These are phyloP conservation scores for Smallanthus sonchifolius DNA, from an alignment of 129 eudicot species.

Conservation along the genomic window DNA sequence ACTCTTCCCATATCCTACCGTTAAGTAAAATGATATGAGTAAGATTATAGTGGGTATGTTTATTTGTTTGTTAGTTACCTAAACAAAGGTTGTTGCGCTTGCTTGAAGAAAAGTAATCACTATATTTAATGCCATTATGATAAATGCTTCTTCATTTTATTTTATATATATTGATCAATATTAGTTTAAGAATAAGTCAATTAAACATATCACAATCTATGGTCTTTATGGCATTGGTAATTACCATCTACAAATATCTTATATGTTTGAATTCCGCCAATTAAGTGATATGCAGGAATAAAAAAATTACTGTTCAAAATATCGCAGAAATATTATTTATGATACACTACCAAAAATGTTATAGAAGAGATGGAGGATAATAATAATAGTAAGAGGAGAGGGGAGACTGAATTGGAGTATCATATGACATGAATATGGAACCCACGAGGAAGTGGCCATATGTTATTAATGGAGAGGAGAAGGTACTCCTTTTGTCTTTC, in stretches of 20 bases:
- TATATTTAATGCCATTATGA: not conserved
- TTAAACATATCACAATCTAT: not conserved
- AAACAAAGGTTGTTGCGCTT: not conserved
- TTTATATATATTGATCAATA: not conserved
- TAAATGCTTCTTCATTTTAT: not conserved
- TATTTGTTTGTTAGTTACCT: no score
- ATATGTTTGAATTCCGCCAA: no score
- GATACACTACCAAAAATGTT: not conserved
- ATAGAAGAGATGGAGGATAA: not conserved
- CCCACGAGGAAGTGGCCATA: conserved; percentile 45
- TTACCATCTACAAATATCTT: no score
- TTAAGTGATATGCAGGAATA: no score
- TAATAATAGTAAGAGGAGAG: conserved; percentile 10
- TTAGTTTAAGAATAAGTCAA: not conserved
- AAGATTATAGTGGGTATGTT: no score
- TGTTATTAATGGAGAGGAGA: conserved; percentile 35
- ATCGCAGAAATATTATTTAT: not conserved
- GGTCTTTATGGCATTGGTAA: no score
- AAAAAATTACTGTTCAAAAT: no score
- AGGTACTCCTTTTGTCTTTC: conserved; percentile 16
- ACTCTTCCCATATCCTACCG: no score
- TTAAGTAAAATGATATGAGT: no score
- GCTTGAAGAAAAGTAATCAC: not conserved
- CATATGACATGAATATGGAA: conserved; percentile 16
- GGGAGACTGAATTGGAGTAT: conserved; percentile 17